These are phyloP conservation scores for Trifolium pratense DNA, from an alignment of 306 rosid genomes.

Conservation along the genomic window DNA sequence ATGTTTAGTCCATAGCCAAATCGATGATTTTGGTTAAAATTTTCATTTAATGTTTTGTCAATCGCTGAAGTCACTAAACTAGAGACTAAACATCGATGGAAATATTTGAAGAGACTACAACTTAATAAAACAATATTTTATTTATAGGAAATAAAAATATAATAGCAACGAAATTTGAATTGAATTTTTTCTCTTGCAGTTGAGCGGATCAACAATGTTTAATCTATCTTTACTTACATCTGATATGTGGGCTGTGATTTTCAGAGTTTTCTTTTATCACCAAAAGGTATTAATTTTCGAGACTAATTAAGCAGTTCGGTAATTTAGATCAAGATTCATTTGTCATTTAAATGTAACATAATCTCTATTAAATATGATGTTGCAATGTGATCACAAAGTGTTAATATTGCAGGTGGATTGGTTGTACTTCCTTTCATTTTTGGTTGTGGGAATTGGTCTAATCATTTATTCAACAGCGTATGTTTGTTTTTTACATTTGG, in stretches of 20 bases:
- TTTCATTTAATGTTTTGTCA: background rate
- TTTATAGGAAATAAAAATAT: too few species aligned
- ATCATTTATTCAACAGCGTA: conserved; percentile 62
- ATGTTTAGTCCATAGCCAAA: background rate
- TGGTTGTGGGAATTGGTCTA: conserved; percentile 55
- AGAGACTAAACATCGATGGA: too few species aligned
- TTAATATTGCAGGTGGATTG: conserved; percentile 59
- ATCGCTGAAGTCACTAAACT: background rate
- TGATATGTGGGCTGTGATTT: conserved; percentile 50
- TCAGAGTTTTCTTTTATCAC: conserved; percentile 35
- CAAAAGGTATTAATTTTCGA: conserved; percentile 41
- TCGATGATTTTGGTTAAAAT: background rate
- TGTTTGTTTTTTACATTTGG: conserved; percentile 13
- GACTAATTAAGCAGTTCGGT: background rate
- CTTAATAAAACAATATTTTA: background rate
- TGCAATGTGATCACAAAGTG: conserved; percentile 23
- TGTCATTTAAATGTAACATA: background rate
- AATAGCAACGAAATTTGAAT: too few species aligned
- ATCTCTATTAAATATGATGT: background rate
- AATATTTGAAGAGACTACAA: too few species aligned
- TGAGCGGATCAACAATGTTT: conserved; percentile 49
- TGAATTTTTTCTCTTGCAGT: conserved; percentile 26
- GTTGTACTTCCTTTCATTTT: conserved; percentile 65
- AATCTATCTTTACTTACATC: conserved; percentile 48
- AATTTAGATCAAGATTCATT: conserved; percentile 1